Percentiles rank a stretch among this genome's conserved stretches.
These are phyloP conservation scores for Myxozyma lipomycoides DNA, from an alignment of 805 yeast species.

Conservation along the genomic window DNA sequence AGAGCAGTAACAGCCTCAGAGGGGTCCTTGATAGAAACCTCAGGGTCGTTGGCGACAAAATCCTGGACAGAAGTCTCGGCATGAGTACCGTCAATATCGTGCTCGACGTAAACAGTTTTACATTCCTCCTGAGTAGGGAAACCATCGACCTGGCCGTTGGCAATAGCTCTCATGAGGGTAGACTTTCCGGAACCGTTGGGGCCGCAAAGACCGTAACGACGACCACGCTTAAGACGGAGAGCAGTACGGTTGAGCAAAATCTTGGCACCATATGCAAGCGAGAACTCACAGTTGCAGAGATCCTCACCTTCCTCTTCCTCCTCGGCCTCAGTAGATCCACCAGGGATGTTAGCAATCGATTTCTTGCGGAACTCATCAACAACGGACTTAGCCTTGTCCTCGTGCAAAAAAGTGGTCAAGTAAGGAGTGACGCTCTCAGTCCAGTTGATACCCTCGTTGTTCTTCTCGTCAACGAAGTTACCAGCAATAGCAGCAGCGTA, in stretches of 20 bases:
- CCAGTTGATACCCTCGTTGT: slow-evolving; percentile 91
- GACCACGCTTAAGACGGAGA: slow-evolving; percentile 96
- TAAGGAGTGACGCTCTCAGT: slow-evolving; percentile 81
- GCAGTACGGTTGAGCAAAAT: slow-evolving; percentile 99
- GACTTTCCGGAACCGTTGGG: slow-evolving; percentile 99
- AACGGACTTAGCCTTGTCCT: slow-evolving; percentile 80
- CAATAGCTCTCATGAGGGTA: slow-evolving; percentile 95
- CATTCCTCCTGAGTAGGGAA: slow-evolving; percentile 99
- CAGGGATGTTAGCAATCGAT: slow-evolving; percentile 97
- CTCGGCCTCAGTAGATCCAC: slow-evolving; percentile 79
- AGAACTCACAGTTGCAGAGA: slow-evolving; percentile 99
- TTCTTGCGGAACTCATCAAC: slow-evolving; percentile 93
- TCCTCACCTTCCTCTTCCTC: slow-evolving; percentile 99
- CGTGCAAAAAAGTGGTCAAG: slow-evolving; percentile 94
- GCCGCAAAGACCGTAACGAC: slow-evolving; percentile 99
- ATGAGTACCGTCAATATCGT: slow-evolving; percentile 97
- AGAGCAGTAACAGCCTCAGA: slow-evolving; percentile 73
- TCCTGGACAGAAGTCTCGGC: slow-evolving; percentile 93
- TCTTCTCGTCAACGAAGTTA: slow-evolving; percentile 97
- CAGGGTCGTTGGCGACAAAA: slow-evolving; percentile 85
- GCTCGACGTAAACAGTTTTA: slow-evolving; percentile 99
- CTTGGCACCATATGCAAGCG: slow-evolving; percentile 99
- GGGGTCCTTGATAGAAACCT: slow-evolving; percentile 58
- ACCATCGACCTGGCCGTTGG: slow-evolving; percentile 98
- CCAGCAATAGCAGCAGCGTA: slow-evolving; percentile 97